Evolutionary conservation across 345 rosid species (phyloP), one percentile per base, ranked within the genome.

Genomic region (Arabidopsis suecica): DNA sequence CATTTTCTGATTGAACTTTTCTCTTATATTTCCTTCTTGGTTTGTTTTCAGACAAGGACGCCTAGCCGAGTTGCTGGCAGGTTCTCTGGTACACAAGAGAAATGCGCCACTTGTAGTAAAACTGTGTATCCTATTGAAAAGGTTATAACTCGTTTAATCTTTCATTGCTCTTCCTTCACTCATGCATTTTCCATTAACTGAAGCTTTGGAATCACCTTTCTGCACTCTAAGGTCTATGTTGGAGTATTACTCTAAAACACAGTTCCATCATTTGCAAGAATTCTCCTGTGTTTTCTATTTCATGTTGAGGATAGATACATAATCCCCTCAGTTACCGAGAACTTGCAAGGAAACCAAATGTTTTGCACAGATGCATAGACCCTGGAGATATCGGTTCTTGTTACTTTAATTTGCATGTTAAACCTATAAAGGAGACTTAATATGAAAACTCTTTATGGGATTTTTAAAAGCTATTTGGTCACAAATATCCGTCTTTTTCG

Each of bases 31-130:
- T 42, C 2, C 11, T 42, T 60, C 40, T 72, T 72, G 47, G 59
- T 51, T 60, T 60, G 77, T 41, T 61, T 20, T 53, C 91, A 91
- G 96, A 65, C 84, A 20, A 88, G 86, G 84, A 77, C 91, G 2
- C 88, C 93, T 50, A 92, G 91, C 79, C 89, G 84, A 79, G 77
- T 92, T 32, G 88, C 97, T 0, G 80, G 90, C 67, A 48, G 84
- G 82, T 92, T 92, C 88, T 84, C 83, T 51, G 93, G 96, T 67
- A 92, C 97, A 59, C 89, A 83, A 42, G 96, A 92, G 74, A 92
- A 89, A 83, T 92, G 97, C 23, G 74, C 91, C 34, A 69, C 86
- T 25, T 89, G 97, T 61, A 65, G 78, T 76, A 92, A 92, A 82
- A 92, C 92, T 37, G 93, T 85, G 47, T 92, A 92, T 68, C 96